Percentiles rank a stretch among this genome's conserved stretches.
Conservation (phyloP, 2,329 filamentous ascomycete genomes). For the Calonectria hongkongensis region DNA sequence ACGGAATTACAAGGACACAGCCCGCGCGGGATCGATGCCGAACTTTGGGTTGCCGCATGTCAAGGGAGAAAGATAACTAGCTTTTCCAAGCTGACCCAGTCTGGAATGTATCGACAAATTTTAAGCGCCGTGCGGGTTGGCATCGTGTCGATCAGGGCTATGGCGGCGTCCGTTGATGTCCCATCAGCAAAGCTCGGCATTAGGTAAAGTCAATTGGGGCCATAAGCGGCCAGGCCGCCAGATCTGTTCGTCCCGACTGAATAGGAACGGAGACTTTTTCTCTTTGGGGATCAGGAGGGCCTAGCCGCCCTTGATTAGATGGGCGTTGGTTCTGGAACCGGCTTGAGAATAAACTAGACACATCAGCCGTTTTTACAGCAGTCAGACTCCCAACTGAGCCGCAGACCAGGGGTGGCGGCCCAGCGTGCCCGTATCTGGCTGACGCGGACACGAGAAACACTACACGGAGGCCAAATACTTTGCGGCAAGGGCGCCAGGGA, state of each 20-base stretch:
- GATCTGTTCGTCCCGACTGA: not conserved
- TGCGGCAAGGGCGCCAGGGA: slow-evolving; percentile 31
- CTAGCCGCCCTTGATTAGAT: slow-evolving; percentile 8
- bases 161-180: slow-evolving; percentile 3
- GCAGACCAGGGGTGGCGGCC: slow-evolving; percentile 21
- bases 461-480: slow-evolving; percentile 27
- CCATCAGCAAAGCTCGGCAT: not conserved
- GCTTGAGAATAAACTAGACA: not conserved
- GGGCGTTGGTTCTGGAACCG: slow-evolving; percentile 16
- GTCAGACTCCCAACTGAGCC: slow-evolving; percentile 14
- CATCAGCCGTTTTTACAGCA: slow-evolving; percentile 5
- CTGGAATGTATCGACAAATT: slow-evolving; percentile 35
- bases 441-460: slow-evolving; percentile 38
- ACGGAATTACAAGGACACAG: not conserved
- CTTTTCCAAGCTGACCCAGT: not conserved
- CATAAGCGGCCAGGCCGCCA: not conserved
- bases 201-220: slow-evolving; percentile 26
- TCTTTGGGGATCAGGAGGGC: slow-evolving; percentile 13
- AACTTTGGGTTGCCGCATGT: slow-evolving; percentile 21
- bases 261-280: slow-evolving; percentile 6
- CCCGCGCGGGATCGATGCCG: slow-evolving; percentile 17
- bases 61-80: slow-evolving; percentile 21
- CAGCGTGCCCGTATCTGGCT: slow-evolving; percentile 24
- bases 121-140: slow-evolving; percentile 12
- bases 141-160: slow-evolving; percentile 12